A percentile compares a stretch with the other conserved stretches of the same genome.
phyloP scores from a whole-genome alignment of 225 moss, liverwort and hornwort species.

The Ulota crispa region DNA sequence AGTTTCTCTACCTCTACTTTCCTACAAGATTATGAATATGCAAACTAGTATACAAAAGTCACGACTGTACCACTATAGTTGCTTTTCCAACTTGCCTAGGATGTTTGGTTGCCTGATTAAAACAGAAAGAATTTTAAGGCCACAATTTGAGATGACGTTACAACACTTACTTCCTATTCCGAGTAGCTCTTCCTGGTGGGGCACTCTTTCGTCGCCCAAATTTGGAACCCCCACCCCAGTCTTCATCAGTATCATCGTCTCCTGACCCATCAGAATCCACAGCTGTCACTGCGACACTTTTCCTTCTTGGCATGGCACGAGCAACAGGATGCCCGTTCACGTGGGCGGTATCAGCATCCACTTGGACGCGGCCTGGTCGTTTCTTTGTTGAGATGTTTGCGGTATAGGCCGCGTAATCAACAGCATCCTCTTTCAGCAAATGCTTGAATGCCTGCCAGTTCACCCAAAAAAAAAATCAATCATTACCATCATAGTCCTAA shows the following conservation, averaged over 20 bases:
- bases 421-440: slow-evolving; percentile 84
- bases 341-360: slow-evolving; percentile 53
- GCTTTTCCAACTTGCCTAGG: slow-evolving; percentile 45
- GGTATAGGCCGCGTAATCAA: slow-evolving; percentile 75
- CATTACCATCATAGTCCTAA: background rate
- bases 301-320: slow-evolving; percentile 60
- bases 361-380: slow-evolving; percentile 55
- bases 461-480: background rate
- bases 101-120: slow-evolving; percentile 42
- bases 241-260: slow-evolving; percentile 69
- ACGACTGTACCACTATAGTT: slow-evolving; percentile 64
- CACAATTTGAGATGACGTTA: slow-evolving; percentile 46
- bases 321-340: slow-evolving; percentile 44
- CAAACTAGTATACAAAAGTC: slow-evolving; percentile 58
- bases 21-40: slow-evolving; percentile 26
- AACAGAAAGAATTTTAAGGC: slow-evolving; percentile 48
- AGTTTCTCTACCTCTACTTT: slow-evolving; percentile 16
- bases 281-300: slow-evolving; percentile 43
- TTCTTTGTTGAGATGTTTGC: slow-evolving; percentile 73
- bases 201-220: slow-evolving; percentile 49
- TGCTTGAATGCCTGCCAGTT: slow-evolving; percentile 76
- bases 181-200: slow-evolving; percentile 37
- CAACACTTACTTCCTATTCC: slow-evolving; percentile 52
- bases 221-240: slow-evolving; percentile 52
- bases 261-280: slow-evolving; percentile 57